Conservation (phyloP, 768 basidiomycete genomes). For the Lactarius pseudohatsudake region DNA sequence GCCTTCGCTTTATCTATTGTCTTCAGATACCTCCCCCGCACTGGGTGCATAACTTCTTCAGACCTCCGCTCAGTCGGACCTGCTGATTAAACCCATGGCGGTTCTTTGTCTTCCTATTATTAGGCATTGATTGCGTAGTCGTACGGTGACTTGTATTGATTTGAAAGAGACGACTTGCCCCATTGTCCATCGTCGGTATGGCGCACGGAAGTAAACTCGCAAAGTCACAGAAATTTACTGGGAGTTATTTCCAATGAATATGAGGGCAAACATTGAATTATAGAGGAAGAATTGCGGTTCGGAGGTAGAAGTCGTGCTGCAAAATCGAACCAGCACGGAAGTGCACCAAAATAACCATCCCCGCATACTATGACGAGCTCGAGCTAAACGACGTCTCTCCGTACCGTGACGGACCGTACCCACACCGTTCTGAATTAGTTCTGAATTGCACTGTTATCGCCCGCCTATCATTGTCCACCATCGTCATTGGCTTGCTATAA, state of each 20-base stretch:
- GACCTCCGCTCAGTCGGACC: slow-evolving; percentile 4
- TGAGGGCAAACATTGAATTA: background rate
- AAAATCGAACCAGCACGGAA: no score
- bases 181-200: background rate
- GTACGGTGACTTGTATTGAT: slow-evolving; percentile 8
- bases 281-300: background rate
- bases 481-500: no score
- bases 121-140: slow-evolving; percentile 24
- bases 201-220: background rate
- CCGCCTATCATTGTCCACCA: no score
- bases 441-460: no score
- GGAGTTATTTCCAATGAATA: background rate
- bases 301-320: background rate
- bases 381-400: no score
- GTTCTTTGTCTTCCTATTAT: slow-evolving; percentile 4
- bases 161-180: background rate
- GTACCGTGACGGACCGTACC: no score
- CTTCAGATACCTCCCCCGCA: slow-evolving; percentile 13
- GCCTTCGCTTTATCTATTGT: slow-evolving; percentile 6
- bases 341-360: no score
- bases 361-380: no score
- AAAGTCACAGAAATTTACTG: background rate
- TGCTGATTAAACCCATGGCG: slow-evolving; percentile 22
- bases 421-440: no score
- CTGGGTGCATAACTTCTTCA: slow-evolving; percentile 16